Percentiles rank a stretch among this genome's conserved stretches.
Conservation (phyloP, 192 early-diverging fungal species). For the Backusella circina region DNA sequence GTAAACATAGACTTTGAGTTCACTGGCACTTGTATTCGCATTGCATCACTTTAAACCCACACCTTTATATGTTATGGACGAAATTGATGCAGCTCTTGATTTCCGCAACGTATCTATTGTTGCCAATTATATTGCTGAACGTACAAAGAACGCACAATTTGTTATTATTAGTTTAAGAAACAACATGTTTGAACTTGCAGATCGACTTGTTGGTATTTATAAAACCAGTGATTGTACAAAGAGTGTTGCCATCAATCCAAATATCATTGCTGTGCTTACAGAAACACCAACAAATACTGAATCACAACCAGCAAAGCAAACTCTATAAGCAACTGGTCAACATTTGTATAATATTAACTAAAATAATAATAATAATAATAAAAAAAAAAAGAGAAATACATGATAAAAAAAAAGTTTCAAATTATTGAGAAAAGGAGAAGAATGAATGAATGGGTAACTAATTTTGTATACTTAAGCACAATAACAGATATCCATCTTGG, state of each 20-base stretch:
- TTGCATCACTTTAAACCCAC: constrained; percentile 99
- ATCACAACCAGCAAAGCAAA: neutral
- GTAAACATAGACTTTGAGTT: constrained; percentile 77
- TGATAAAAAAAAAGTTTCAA: no score
- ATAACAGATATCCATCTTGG: no score
- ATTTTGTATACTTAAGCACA: no score
- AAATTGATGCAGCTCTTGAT: constrained; percentile 98
- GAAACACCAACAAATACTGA: constrained; percentile 4
- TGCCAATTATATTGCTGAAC: constrained; percentile 97
- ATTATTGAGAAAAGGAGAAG: no score
- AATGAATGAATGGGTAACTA: no score
- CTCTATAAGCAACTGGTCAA: neutral
- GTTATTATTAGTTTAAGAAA: constrained; percentile 97
- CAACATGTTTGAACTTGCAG: constrained; percentile 99
- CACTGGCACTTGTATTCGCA: constrained; percentile 98
- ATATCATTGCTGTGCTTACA: constrained; percentile 17
- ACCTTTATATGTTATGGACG: constrained; percentile 99
- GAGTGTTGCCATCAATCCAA: constrained; percentile 69
- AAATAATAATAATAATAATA: no score
- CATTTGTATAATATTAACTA: no score
- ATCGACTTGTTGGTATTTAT: constrained; percentile 97
- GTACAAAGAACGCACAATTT: constrained; percentile 97
- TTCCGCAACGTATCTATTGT: constrained; percentile 99
- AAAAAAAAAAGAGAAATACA: no score
- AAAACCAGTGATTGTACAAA: constrained; percentile 93